Conservation (phyloP, 208 protist genomes). For the Tritrichomonas musculus region DNA sequence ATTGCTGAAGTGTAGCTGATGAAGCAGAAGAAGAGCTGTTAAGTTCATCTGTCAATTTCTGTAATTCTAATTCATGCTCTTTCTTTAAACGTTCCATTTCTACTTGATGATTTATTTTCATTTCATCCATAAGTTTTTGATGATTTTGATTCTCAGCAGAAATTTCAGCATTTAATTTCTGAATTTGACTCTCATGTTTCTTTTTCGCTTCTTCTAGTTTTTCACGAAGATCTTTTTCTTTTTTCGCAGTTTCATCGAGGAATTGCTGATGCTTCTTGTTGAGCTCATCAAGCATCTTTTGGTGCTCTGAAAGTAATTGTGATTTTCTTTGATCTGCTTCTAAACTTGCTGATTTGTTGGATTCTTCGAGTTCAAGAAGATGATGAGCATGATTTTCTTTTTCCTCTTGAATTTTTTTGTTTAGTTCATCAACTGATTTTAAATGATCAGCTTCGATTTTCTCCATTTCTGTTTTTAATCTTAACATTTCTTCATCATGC, state of each 20-base stretch:
- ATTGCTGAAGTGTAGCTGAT: not conserved
- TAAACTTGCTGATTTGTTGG: not conserved
- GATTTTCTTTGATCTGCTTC: not conserved
- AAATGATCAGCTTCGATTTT: not conserved
- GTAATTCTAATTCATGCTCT: not conserved
- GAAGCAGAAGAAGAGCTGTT: not conserved
- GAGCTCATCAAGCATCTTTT: not conserved
- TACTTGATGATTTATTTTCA: not conserved
- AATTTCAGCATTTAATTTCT: not conserved
- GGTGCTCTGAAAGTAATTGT: not conserved
- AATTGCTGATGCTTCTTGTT: not conserved
- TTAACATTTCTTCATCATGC: not conserved
- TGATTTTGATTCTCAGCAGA: not conserved
- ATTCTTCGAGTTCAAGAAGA: not conserved
- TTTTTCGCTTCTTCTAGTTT: not conserved
- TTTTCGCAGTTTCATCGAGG: not conserved
- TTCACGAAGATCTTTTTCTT: not conserved
- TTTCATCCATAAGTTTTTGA: not conserved
- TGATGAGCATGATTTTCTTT: not conserved
- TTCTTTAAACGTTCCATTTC: not conserved
- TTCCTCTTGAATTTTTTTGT: not conserved
- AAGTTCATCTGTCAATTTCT: not conserved
- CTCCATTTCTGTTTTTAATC: not conserved
- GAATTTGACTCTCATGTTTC: not conserved
- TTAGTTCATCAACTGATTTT: not conserved